Conservation (phyloP, 2,329 filamentous ascomycete species). For the Apiospora sp. region DNA sequence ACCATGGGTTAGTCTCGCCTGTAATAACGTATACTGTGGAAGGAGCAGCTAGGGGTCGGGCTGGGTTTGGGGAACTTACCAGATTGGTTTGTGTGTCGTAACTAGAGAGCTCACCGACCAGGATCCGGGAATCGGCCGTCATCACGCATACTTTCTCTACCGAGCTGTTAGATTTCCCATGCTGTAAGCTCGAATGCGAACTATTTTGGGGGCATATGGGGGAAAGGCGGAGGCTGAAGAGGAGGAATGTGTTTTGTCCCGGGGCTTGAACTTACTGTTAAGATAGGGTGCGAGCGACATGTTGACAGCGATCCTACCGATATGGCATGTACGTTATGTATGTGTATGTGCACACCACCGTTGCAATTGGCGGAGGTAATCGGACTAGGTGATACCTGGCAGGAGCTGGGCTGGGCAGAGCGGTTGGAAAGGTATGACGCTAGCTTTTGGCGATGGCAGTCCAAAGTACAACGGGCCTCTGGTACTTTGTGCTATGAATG, state of each 20-base stretch:
- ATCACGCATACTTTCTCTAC: conserved; percentile 91
- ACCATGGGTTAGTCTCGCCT: not conserved
- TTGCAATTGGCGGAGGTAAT: not conserved
- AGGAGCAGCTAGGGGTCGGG: not conserved
- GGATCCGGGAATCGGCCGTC: conserved; percentile 88
- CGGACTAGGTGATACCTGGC: not conserved
- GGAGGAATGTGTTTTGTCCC: not conserved
- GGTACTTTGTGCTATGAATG: not conserved
- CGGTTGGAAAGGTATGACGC: not conserved
- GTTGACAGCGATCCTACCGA: conserved; percentile 9
- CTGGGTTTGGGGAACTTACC: conserved; percentile 48
- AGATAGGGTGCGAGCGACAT: conserved; percentile 34
- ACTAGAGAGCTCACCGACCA: conserved; percentile 82
- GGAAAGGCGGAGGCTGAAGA: not conserved
- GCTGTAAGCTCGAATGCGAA: conserved; percentile 30
- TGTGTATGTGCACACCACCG: not conserved
- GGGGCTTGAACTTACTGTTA: conserved; percentile 38
- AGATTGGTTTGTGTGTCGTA: conserved; percentile 94
- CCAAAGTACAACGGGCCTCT: not conserved
- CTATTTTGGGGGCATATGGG: not conserved
- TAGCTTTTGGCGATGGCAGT: conserved; percentile 3
- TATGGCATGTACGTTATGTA: not conserved
- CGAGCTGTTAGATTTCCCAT: conserved; percentile 41
- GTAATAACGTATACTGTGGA: not conserved
- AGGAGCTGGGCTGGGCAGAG: not conserved